These are phyloP conservation scores for Exserohilum turcica DNA, from an alignment of 2,329 filamentous ascomycete species.

Conservation along the genomic window DNA sequence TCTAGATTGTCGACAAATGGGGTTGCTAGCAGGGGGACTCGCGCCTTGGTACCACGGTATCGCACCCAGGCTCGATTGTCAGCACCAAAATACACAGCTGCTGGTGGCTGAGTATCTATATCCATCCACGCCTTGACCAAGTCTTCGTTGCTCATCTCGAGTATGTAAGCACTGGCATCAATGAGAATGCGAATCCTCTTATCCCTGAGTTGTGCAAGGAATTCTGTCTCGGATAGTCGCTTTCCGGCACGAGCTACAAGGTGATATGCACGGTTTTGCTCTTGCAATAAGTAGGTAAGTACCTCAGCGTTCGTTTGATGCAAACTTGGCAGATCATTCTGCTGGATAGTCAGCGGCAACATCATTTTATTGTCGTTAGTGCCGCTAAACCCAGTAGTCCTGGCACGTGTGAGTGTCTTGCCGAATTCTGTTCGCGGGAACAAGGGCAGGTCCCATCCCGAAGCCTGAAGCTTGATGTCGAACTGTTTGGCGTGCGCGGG, in stretches of 20 bases:
- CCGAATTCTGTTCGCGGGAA: conserved; percentile 35
- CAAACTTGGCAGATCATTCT: conserved; percentile 60
- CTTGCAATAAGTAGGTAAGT: conserved; percentile 61
- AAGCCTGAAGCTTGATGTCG: conserved; percentile 64
- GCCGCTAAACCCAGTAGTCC: conserved; percentile 71
- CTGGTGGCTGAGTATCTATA: conserved; percentile 38
- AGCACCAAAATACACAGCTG: conserved; percentile 61
- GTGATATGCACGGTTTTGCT: conserved; percentile 41
- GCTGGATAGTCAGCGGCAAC: conserved; percentile 61
- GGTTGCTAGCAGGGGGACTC: conserved; percentile 61
- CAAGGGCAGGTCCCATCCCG: conserved; percentile 66
- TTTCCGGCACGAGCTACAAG: conserved; percentile 21
- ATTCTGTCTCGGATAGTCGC: conserved; percentile 38
- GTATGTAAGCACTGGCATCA: not conserved
- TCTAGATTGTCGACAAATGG: conserved; percentile 63
- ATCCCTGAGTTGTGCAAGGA: not conserved
- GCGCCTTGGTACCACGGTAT: conserved; percentile 51
- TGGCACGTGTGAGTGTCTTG: conserved; percentile 49
- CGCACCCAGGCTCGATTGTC: conserved; percentile 61
- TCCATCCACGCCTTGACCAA: conserved; percentile 59
- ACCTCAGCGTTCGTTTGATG: conserved; percentile 71
- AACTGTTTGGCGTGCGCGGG: conserved; percentile 67
- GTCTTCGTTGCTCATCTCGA: not conserved
- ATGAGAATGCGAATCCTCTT: not conserved
- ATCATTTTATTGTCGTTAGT: conserved; percentile 67